Evolutionary conservation across 345 rosid species (phyloP).

Genomic region (Eucalyptus leucophloia): DNA sequence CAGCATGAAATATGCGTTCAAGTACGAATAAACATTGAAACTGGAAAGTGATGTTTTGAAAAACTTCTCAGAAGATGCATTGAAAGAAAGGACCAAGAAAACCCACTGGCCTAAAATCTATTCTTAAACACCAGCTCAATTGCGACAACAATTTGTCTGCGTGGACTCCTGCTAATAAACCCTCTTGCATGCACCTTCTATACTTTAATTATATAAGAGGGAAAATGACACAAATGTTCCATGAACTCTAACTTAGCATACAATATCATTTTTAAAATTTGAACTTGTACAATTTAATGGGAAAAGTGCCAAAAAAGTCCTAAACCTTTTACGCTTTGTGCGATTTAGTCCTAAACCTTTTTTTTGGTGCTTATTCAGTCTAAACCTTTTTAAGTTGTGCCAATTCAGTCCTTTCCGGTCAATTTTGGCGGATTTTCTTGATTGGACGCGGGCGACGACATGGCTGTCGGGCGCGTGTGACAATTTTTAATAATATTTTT

Average conservation of each 20-base stretch:
- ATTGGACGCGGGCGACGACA: too few species aligned
- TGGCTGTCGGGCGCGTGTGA: too few species aligned
- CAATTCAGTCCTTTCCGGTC: too few species aligned
- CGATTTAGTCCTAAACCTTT: too few species aligned
- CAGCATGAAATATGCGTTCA: background rate
- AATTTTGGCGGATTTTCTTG: too few species aligned
- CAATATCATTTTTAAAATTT: background rate
- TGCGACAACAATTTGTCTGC: background rate
- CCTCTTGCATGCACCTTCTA: background rate
- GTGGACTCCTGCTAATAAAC: background rate
- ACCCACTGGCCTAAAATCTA: background rate
- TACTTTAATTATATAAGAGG: background rate
- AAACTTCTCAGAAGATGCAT: background rate
- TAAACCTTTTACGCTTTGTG: too few species aligned
- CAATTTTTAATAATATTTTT: too few species aligned
- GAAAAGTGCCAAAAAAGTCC: too few species aligned
- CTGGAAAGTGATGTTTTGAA: background rate
- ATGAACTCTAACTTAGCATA: fast-evolving
- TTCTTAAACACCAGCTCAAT: background rate
- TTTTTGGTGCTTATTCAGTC: too few species aligned
- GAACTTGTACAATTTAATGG: background rate
- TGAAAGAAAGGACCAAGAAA: background rate
- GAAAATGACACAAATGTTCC: background rate
- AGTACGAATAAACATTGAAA: background rate
- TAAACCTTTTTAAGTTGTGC: too few species aligned